Evolutionary conservation across 331 rosid species (phyloP), one percentile per base, ranked within the genome.

Genomic region (Malus hybrid): DNA sequence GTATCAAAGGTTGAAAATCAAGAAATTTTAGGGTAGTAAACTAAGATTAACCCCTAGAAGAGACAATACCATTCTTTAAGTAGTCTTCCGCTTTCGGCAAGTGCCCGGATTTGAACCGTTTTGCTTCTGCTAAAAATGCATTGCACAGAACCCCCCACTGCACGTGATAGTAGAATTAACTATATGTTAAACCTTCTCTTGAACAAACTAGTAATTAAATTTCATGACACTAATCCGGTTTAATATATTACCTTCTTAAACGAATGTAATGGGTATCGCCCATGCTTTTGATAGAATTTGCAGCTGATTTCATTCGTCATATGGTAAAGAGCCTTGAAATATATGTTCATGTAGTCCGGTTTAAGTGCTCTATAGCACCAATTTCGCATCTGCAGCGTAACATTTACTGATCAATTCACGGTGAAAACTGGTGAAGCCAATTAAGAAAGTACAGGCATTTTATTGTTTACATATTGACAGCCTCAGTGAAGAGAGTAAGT

Each of bases 101-200:
- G 1, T 80, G 2, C 44, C 89, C 89, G 5, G 75, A 82, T 10
- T 60, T 73, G 32, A 85, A 78, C 93, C 93, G 85, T 69, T 83
- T 64, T 70, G 88, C 90, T 75, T 90, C 93, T 44, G 79, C 80
- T 1, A 90, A 56, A 80, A 88, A 92, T 5, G 97, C 83, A 61
- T 78, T 84, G 52, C 80, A 67, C 2, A 92, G 79, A 61, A 42
- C 77, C 8, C 48, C 72, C 96, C 96, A 88, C 93, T 85, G 83
- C 29, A 67, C 44, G 29, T 3, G 18, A 50, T 15, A 6, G 60
- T 24, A 36, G 56, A 50, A 50, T 16, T 1, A 4, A 9, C 10
- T 2, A 18, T 64, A 14, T 13, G 15, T 64, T 28, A 36, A 61
- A 14, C 31, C 67, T 36, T 63, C 6, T 63, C 20, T 18, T 50